Conservation (phyloP, 2,329 filamentous ascomycete species). For the Xylaria sp. region DNA sequence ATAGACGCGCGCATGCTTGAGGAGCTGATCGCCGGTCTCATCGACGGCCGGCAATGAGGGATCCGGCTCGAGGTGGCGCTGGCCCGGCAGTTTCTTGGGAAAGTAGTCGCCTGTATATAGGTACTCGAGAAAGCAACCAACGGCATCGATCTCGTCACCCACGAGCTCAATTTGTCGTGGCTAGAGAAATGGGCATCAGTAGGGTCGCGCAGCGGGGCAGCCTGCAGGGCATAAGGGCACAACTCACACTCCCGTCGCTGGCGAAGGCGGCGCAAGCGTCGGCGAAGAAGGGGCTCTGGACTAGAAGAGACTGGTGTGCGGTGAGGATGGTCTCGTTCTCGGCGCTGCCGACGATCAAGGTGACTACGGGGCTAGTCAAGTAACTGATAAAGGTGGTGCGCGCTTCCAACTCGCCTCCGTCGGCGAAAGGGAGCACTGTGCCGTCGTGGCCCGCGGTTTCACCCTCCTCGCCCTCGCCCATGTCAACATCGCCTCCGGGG, state of each 20-base stretch:
- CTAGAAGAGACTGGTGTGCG: conserved; percentile 79
- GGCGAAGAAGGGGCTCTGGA: conserved; percentile 75
- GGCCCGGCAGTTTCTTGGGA: conserved; percentile 67
- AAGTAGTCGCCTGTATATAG: conserved; percentile 90
- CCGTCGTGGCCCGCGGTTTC: conserved; percentile 33
- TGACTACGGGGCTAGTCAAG: conserved; percentile 72
- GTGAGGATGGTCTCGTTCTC: conserved; percentile 68
- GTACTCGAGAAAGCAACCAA: conserved; percentile 81
- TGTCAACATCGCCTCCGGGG: conserved; percentile 39
- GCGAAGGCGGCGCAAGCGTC: conserved; percentile 66
- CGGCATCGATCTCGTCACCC: conserved; percentile 72
- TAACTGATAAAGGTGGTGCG: conserved; percentile 61
- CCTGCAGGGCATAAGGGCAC: background rate
- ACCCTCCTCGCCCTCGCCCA: conserved; percentile 43
- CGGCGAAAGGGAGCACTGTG: conserved; percentile 47
- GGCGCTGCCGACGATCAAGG: conserved; percentile 67
- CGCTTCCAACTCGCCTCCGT: conserved; percentile 43
- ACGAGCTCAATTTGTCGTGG: conserved; percentile 72
- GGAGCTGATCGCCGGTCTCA: conserved; percentile 78
- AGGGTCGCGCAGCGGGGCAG: background rate
- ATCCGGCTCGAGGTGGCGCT: conserved; percentile 73
- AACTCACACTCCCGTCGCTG: conserved; percentile 64
- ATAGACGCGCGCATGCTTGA: conserved; percentile 89
- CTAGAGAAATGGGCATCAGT: conserved; percentile 39
- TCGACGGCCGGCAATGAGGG: conserved; percentile 70